Evolutionary conservation across 306 rosid species (phyloP).

Genomic region (Cicer pinnatifidum): DNA sequence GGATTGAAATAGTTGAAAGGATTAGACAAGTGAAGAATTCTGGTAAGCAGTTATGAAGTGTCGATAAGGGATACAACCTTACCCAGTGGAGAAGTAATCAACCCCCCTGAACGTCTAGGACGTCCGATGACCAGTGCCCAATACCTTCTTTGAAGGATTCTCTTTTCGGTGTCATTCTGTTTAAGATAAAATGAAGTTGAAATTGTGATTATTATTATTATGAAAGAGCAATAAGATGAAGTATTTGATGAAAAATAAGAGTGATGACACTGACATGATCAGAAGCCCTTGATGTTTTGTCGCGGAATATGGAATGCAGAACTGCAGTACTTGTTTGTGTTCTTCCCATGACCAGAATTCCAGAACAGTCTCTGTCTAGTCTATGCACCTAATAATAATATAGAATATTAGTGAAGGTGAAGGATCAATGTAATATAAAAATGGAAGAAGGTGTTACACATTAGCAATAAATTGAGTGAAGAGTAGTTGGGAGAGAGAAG

Average conservation of each 20-base stretch:
- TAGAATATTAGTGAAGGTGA: constrained; percentile 25
- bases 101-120: constrained; percentile 72
- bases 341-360: constrained; percentile 91
- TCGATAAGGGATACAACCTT: constrained; percentile 63
- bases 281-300: constrained; percentile 75
- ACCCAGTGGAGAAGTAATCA: constrained; percentile 75
- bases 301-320: constrained; percentile 85
- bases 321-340: constrained; percentile 72
- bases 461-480: neutral
- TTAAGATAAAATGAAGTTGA: constrained; percentile 42
- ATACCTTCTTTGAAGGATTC: constrained; percentile 70
- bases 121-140: constrained; percentile 92
- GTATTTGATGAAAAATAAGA: constrained; percentile 20
- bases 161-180: constrained; percentile 52
- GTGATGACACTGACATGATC: constrained; percentile 58
- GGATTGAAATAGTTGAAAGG: constrained; percentile 18
- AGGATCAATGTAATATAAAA: constrained; percentile 10
- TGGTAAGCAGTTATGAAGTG: constrained; percentile 27
- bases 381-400: constrained; percentile 69
- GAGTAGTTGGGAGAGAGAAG: neutral
- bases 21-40: constrained; percentile 19
- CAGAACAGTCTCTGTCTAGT: constrained; percentile 86
- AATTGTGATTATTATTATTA: constrained; percentile 21
- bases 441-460: neutral
- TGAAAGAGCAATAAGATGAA: neutral